A percentile compares a stretch with the other conserved stretches of the same genome.
These are phyloP conservation scores for Termitomyces sp. DNA, from an alignment of 768 basidiomycete genomes.

Conservation along the genomic window DNA sequence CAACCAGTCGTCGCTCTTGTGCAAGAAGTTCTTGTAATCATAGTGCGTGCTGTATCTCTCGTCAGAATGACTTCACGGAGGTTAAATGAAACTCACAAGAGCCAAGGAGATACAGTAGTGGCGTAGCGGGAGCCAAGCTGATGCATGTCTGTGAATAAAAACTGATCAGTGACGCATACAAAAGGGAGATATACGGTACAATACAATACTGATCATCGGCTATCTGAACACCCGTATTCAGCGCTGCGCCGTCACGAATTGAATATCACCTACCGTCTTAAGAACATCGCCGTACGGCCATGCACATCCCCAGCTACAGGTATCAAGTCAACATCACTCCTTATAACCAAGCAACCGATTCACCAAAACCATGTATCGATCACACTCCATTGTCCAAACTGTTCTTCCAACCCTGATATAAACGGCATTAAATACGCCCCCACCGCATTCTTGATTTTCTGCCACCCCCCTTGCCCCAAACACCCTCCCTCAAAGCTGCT, in stretches of 20 bases:
- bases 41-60: conserved; percentile 42
- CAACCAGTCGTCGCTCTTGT: conserved; percentile 65
- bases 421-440: conserved; percentile 50
- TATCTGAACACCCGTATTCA: conserved; percentile 25
- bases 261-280: conserved; percentile 32
- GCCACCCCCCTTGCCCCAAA: conserved; percentile 51
- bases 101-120: conserved; percentile 44
- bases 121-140: conserved; percentile 42
- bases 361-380: conserved; percentile 50
- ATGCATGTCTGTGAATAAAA: conserved; percentile 34
- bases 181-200: neutral
- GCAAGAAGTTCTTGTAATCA: conserved; percentile 63
- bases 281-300: conserved; percentile 50
- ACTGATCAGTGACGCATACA: neutral
- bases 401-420: conserved; percentile 49
- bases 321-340: neutral
- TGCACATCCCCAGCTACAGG: conserved; percentile 53
- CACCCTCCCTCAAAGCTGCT: conserved; percentile 62
- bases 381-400: conserved; percentile 42
- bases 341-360: conserved; percentile 11
- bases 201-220: conserved; percentile 48
- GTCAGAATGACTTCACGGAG: neutral
- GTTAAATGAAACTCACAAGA: conserved; percentile 31
- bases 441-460: conserved; percentile 41
- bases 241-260: neutral